Evolutionary conservation across 169 alveolate genomes (phyloP).

Genomic region (Theileria orientalis): DNA sequence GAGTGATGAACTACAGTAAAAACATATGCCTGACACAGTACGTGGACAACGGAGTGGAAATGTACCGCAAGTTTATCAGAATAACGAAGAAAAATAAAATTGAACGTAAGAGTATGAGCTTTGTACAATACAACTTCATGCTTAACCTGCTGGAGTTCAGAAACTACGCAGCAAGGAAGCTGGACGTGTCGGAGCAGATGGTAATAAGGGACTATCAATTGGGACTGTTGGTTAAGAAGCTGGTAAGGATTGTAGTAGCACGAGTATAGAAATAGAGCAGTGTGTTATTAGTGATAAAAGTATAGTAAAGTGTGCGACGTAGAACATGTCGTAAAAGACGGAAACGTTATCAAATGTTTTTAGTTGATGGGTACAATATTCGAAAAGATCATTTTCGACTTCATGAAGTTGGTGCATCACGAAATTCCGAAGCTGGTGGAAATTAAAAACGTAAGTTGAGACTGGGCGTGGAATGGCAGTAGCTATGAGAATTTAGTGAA

Average conservation of each 20-base stretch:
- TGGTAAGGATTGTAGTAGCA: no score
- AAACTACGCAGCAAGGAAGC: slow-evolving; percentile 47
- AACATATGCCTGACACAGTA: slow-evolving; percentile 53
- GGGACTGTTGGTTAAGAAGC: slow-evolving; percentile 4
- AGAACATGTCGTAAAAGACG: no score
- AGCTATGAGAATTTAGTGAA: no score
- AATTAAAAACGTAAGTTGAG: slow-evolving; percentile 27
- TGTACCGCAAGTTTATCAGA: neutral
- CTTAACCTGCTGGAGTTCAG: slow-evolving; percentile 49
- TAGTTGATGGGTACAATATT: neutral
- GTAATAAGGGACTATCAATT: slow-evolving; percentile 36
- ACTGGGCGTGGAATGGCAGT: no score
- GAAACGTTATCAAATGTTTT: neutral
- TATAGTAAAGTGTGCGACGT: no score
- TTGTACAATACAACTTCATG: slow-evolving; percentile 41
- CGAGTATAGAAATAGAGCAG: no score
- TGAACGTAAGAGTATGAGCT: neutral
- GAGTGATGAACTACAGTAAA: slow-evolving; percentile 37
- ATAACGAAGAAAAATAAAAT: slow-evolving; percentile 11
- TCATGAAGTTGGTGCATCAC: neutral
- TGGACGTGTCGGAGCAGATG: slow-evolving; percentile 45
- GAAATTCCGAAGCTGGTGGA: slow-evolving; percentile 34
- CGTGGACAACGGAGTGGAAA: slow-evolving; percentile 26
- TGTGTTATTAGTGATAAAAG: no score
- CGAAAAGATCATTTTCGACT: neutral